A percentile compares a stretch with the other conserved stretches of the same genome.
Evolutionary conservation across 140 eudicot species (phyloP).

Genomic region (Erigeron philadelphicus): DNA sequence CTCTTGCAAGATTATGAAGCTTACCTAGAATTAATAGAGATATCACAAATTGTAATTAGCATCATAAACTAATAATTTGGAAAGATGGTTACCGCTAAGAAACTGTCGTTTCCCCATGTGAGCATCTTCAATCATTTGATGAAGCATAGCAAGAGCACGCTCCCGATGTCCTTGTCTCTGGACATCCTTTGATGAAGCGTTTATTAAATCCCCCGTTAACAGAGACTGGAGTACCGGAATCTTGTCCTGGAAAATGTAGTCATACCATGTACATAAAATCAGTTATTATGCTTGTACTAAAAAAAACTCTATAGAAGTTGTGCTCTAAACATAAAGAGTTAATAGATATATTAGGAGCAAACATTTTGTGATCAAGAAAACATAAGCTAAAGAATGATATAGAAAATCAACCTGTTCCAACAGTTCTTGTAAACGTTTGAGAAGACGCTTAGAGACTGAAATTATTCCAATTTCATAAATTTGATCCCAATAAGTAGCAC

Average conservation of each 20-base stretch:
- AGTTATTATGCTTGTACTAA: conserved; percentile 3
- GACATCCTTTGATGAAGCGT: conserved; percentile 50
- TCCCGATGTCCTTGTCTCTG: conserved; percentile 79
- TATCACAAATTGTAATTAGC: conserved; percentile 6
- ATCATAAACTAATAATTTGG: background rate
- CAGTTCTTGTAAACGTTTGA: conserved; percentile 72
- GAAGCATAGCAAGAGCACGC: conserved; percentile 92
- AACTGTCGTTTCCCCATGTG: conserved; percentile 93
- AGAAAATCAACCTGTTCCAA: conserved; percentile 62
- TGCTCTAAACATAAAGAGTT: conserved; percentile 12
- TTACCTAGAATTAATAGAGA: conserved; percentile 50
- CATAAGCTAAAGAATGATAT: background rate
- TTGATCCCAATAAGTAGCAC: conserved; percentile 93
- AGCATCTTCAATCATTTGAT: conserved; percentile 99
- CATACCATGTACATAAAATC: background rate
- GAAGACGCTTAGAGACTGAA: conserved; percentile 78
- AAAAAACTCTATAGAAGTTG: conserved; percentile 4
- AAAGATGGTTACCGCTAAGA: conserved; percentile 63
- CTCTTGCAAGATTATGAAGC: conserved; percentile 98
- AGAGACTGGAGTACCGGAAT: conserved; percentile 74
- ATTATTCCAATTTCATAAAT: conserved; percentile 78
- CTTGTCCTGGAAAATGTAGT: conserved; percentile 48
- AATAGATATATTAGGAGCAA: conserved; percentile 4
- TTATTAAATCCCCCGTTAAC: conserved; percentile 62
- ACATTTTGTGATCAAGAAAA: conserved; percentile 12